phyloP scores from a whole-genome alignment of 257 asterid species.

The Jacaranda mimosifolia region DNA sequence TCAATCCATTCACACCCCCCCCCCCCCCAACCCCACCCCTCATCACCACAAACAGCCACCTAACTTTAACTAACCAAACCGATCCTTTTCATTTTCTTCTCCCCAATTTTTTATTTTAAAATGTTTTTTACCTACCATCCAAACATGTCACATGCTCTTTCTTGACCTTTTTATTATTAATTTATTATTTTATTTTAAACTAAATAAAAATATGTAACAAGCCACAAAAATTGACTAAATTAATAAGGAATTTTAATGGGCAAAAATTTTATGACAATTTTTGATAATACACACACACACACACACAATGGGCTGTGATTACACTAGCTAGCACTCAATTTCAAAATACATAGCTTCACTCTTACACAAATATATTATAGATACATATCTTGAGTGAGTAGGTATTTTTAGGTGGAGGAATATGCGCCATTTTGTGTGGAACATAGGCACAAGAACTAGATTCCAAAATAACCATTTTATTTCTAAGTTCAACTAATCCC shows the following conservation, averaged over 20 bases:
- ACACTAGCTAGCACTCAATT: no score
- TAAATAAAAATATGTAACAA: background rate
- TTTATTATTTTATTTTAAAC: background rate
- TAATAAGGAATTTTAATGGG: background rate
- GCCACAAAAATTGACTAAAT: constrained; percentile 23
- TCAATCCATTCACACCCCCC: constrained; percentile 35
- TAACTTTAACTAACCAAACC: constrained; percentile 46
- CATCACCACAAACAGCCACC: constrained; percentile 28
- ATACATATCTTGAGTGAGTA: constrained; percentile 21
- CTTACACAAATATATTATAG: constrained; percentile 14
- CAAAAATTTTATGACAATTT: background rate
- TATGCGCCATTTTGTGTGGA: constrained; percentile 56
- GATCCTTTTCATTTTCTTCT: constrained; percentile 15
- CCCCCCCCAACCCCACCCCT: constrained; percentile 7
- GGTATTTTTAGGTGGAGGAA: constrained; percentile 49
- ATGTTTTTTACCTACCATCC: constrained; percentile 55
- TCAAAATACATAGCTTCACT: constrained; percentile 20
- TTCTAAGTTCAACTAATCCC: constrained; percentile 30
- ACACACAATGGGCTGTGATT: no score
- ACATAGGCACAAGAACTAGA: constrained; percentile 52
- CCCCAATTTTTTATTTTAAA: constrained; percentile 15
- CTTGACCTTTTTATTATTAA: constrained; percentile 1
- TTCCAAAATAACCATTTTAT: constrained; percentile 37
- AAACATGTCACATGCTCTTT: constrained; percentile 63
- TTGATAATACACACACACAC: background rate